Evolutionary conservation across 768 basidiomycete genomes (phyloP), one percentile per base, ranked within the genome.

Genomic region (Baorangia bicolor): DNA sequence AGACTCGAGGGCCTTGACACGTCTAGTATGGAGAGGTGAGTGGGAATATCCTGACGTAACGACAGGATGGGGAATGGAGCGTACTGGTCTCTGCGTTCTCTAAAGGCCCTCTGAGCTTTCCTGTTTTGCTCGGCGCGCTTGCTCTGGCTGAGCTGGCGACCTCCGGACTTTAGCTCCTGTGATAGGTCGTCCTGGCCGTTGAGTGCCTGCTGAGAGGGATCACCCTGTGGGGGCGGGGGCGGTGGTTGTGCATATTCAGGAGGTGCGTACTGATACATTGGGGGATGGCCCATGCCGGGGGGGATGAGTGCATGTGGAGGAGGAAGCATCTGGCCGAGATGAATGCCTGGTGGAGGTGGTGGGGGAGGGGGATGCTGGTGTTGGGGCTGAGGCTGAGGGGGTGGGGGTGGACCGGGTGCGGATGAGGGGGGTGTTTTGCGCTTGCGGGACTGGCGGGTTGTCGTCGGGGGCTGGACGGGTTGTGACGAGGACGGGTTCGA

Each of bases 121-220:
- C 94, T 81, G 71, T 97, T 97, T 76, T 97, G 94, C 65, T 95
- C 94, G 40, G 94, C 94, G 11, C 94, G 83, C 68, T 94, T 94
- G 68, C 86, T 89, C 66, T 80, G 84, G 71, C 87, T 90, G 47
- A 94, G 77, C 12, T 83, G 73, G 44, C 91, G 78, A 25, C 80
- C 79, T 20, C 73, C 70, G 3, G 42, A 16, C 57, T 68, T 68
- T 44, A 20, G 0, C 0, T 53, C 49, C 56, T 58, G 33, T 31
- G 30, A 46, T 1, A 10, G 33, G 27, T 63, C 63, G 28, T 41
- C 18, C 37, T 67, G 55, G 12, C 60, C 72, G 34, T 70, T 57
- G 34, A 64, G 64, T 0, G 64, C 57, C 51, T 71, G 65, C 47
- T 74, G 69, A 2, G 64, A 68, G 27, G 61, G 64, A 1, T 65